A percentile compares a stretch with the other conserved stretches of the same genome.
phyloP scores from a whole-genome alignment of 2,329 filamentous ascomycete genomes.

The Cadophora luteo-olivacea region DNA sequence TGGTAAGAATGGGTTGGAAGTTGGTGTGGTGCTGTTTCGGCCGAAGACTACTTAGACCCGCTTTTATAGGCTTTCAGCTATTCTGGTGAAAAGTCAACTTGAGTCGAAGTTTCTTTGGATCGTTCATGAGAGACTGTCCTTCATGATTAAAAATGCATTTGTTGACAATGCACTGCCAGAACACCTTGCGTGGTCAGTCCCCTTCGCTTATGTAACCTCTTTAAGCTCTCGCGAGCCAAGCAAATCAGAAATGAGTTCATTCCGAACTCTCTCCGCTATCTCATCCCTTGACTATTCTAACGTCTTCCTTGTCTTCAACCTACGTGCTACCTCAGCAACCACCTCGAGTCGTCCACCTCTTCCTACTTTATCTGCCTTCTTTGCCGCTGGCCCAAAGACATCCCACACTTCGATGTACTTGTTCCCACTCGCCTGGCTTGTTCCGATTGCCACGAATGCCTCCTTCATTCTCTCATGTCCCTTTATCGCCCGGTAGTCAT shows the following conservation, averaged over 20 bases:
- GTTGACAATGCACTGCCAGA: not conserved
- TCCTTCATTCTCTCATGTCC: constrained; percentile 36
- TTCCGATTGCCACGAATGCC: constrained; percentile 36
- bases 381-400: constrained; percentile 34
- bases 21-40: not conserved
- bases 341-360: constrained; percentile 18
- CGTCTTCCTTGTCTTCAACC: constrained; percentile 21
- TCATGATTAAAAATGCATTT: not conserved
- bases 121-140: not conserved
- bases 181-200: not conserved
- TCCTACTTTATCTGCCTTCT: constrained; percentile 21
- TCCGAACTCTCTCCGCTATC: not conserved
- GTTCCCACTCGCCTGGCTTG: constrained; percentile 23
- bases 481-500: constrained; percentile 31
- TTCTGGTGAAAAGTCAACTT: not conserved
- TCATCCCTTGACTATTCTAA: not conserved
- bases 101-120: not conserved
- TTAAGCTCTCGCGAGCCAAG: not conserved
- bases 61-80: too few relatives aligned
- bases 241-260: not conserved
- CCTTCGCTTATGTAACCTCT: not conserved
- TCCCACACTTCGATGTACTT: constrained; percentile 43
- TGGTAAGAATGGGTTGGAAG: not conserved
- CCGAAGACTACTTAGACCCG: not conserved
- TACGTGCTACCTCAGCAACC: constrained; percentile 10